Conservation (phyloP, 441 rosid genomes). For the Populus trichocarpa region DNA sequence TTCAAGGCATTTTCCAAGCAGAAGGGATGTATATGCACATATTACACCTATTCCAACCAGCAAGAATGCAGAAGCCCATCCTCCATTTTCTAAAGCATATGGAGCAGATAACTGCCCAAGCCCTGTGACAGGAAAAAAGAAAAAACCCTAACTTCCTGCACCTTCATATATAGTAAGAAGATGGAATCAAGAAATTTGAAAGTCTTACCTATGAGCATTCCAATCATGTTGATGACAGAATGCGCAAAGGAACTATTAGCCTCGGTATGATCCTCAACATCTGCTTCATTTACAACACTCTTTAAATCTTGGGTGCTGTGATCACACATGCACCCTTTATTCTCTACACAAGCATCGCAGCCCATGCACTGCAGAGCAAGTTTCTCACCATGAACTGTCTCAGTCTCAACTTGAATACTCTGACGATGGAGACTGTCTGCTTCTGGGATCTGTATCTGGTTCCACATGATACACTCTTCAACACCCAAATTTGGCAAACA, state of each 20-base stretch:
- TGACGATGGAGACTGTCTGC: constrained; percentile 2
- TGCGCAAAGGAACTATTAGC: constrained; percentile 55
- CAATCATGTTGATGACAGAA: constrained; percentile 73
- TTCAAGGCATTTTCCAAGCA: constrained; percentile 64
- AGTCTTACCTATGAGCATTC: constrained; percentile 75
- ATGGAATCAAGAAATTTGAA: background rate
- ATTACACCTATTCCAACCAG: constrained; percentile 48
- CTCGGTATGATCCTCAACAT: constrained; percentile 3
- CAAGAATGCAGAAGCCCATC: constrained; percentile 61
- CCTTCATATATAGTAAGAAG: background rate
- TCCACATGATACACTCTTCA: background rate
- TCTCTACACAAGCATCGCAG: constrained; percentile 35
- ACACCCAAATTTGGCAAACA: background rate
- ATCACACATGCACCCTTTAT: too few species aligned
- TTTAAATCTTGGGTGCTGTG: background rate
- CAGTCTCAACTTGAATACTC: constrained; percentile 26
- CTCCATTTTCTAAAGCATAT: constrained; percentile 60
- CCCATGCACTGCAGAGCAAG: constrained; percentile 14
- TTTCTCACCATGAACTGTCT: constrained; percentile 29
- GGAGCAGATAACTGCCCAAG: constrained; percentile 73
- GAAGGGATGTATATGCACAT: constrained; percentile 49
- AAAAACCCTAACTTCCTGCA: too few species aligned
- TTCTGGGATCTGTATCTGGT: background rate
- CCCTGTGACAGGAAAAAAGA: constrained; percentile 27
- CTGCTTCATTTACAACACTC: background rate